Evolutionary conservation across 352 stramenopile genomes (phyloP).

Genomic region (Globisporangium okanoganense): DNA sequence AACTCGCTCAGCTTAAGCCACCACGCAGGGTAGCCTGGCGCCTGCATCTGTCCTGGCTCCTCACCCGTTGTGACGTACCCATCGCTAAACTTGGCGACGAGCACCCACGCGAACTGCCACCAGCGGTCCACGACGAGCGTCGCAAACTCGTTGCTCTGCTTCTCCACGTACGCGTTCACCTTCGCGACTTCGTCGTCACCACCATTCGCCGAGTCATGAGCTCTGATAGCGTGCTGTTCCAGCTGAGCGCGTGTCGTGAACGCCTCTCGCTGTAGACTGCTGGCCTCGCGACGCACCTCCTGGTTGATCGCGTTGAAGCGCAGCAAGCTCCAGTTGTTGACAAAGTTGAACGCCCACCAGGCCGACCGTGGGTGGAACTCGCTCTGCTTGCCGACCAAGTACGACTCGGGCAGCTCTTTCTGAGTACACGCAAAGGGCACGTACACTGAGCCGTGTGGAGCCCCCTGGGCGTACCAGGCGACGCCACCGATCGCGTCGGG

Average conservation of each 20-base stretch:
- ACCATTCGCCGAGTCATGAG: conserved; percentile 1
- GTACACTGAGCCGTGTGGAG: conserved; percentile 70
- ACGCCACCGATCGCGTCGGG: conserved; percentile 46
- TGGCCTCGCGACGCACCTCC: conserved; percentile 41
- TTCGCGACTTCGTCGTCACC: background rate
- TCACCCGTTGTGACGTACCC: conserved; percentile 72
- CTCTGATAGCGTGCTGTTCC: conserved; percentile 12
- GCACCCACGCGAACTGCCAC: conserved; percentile 61
- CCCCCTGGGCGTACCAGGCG: conserved; percentile 62
- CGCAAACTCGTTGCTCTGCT: conserved; percentile 52
- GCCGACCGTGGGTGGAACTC: conserved; percentile 62
- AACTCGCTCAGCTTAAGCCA: conserved; percentile 61
- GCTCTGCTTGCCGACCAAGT: conserved; percentile 60
- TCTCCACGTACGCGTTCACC: conserved; percentile 26
- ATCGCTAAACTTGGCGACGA: conserved; percentile 72
- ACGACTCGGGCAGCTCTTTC: conserved; percentile 40
- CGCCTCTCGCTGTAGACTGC: conserved; percentile 32
- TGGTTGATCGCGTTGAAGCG: conserved; percentile 68
- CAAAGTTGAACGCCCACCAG: conserved; percentile 87
- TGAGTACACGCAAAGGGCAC: conserved; percentile 68
- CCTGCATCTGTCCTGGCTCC: conserved; percentile 30
- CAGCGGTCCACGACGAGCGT: conserved; percentile 45
- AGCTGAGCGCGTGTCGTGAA: conserved; percentile 20
- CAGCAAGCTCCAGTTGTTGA: conserved; percentile 84
- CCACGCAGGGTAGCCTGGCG: conserved; percentile 59